Percentiles rank a stretch among this genome's conserved stretches.
These are phyloP conservation scores for Triticum urartu DNA, from an alignment of 176 grass and related monocot species.

Conservation along the genomic window DNA sequence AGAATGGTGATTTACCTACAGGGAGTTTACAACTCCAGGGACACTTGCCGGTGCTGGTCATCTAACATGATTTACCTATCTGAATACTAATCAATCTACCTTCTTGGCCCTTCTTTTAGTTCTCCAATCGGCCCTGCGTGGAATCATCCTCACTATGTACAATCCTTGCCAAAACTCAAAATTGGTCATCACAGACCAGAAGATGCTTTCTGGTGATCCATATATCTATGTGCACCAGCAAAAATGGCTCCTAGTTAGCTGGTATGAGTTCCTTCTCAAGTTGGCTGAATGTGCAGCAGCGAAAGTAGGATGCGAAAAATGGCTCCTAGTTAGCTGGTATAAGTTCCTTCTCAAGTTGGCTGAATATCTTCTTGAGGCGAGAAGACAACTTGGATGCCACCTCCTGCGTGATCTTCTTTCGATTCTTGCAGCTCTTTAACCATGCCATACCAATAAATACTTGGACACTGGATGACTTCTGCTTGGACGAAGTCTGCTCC, in stretches of 20 bases:
- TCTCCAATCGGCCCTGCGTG: background rate
- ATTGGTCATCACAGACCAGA: background rate
- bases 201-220: background rate
- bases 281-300: constrained; percentile 36
- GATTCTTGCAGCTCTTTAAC: constrained; percentile 78
- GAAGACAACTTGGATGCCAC: constrained; percentile 47
- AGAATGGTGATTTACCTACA: background rate
- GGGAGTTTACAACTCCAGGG: background rate
- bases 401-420: constrained; percentile 73
- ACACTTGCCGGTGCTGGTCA: constrained; percentile 2
- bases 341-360: constrained; percentile 62
- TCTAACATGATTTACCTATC: constrained; percentile 2
- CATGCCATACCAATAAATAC: constrained; percentile 64
- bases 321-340: constrained; percentile 35
- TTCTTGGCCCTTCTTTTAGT: background rate
- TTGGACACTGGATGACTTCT: constrained; percentile 57
- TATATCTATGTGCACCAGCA: constrained; percentile 29
- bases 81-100: background rate
- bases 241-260: constrained; percentile 39
- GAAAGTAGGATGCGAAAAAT: constrained; percentile 16
- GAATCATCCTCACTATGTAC: constrained; percentile 5
- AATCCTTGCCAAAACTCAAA: background rate
- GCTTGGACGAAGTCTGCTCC: constrained; percentile 47
- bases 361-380: constrained; percentile 76
- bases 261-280: constrained; percentile 57